These are phyloP conservation scores for Friedmanniomyces simplex DNA, from an alignment of 495 filamentous ascomycete species.

Conservation along the genomic window DNA sequence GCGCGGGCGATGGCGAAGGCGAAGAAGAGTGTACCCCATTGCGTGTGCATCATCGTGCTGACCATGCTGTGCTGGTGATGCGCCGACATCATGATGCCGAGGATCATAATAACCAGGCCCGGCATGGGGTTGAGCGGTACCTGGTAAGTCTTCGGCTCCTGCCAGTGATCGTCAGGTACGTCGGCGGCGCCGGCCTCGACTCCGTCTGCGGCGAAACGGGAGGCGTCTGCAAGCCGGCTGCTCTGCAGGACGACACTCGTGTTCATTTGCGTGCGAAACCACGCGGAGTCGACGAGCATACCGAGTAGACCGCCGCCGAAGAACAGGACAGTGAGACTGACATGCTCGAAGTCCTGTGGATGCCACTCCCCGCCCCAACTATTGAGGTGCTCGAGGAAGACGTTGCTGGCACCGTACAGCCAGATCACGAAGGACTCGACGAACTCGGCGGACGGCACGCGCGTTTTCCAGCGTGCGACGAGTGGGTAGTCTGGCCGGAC, in stretches of 20 bases:
- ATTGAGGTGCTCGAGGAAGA: constrained; percentile 84
- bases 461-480: constrained; percentile 49
- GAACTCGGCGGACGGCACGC: constrained; percentile 73
- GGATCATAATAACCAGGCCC: constrained; percentile 68
- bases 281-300: constrained; percentile 81
- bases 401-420: constrained; percentile 77
- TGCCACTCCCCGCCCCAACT: constrained; percentile 60
- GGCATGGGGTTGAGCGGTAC: constrained; percentile 87
- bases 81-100: constrained; percentile 90
- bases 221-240: constrained; percentile 16
- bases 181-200: constrained; percentile 1
- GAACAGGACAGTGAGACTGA: constrained; percentile 89
- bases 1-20: constrained; percentile 69
- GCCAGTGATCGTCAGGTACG: constrained; percentile 40
- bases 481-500: constrained; percentile 54
- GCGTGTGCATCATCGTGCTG: constrained; percentile 85
- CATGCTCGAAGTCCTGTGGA: constrained; percentile 76
- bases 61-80: constrained; percentile 80
- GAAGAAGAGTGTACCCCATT: constrained; percentile 83
- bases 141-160: constrained; percentile 54
- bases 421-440: constrained; percentile 82
- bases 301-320: constrained; percentile 88
- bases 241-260: constrained; percentile 38
- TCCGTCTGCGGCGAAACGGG: constrained; percentile 8
- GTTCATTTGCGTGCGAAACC: constrained; percentile 62